Conservation (phyloP, 2,329 filamentous ascomycete species). For the Xylariaceae sp. region DNA sequence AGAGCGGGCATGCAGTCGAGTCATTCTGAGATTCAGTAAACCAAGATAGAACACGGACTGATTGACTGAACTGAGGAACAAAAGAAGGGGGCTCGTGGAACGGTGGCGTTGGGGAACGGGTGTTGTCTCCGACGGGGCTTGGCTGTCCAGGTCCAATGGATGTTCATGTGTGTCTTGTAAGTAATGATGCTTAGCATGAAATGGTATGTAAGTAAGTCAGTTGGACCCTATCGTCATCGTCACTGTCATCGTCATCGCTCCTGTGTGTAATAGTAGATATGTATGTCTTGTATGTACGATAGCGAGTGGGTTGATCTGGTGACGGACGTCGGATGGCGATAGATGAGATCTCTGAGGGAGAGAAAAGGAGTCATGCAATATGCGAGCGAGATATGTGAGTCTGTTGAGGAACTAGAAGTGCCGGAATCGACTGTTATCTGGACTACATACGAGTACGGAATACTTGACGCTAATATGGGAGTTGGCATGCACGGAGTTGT, state of each 20-base stretch:
- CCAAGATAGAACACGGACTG: too few relatives aligned
- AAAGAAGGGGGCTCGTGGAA: background rate
- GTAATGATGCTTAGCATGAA: background rate
- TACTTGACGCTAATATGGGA: too few relatives aligned
- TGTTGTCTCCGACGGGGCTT: conserved; percentile 3
- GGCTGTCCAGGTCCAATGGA: background rate
- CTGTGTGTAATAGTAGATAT: background rate
- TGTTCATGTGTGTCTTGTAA: background rate
- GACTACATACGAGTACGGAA: too few relatives aligned
- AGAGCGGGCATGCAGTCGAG: too few relatives aligned
- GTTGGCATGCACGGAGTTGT: background rate
- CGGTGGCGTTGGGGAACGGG: conserved; percentile 10
- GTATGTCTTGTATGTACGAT: background rate
- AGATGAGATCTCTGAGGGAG: too few relatives aligned
- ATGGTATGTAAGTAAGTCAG: background rate
- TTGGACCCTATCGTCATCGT: background rate
- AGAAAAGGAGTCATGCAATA: too few relatives aligned
- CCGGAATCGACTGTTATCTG: too few relatives aligned
- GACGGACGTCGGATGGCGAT: background rate
- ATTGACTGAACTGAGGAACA: too few relatives aligned
- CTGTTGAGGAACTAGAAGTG: too few relatives aligned
- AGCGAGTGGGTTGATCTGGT: background rate
- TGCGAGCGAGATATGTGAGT: too few relatives aligned
- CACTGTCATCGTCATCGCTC: too few relatives aligned
- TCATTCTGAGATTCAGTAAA: too few relatives aligned